Percentiles rank a stretch among this genome's conserved stretches.
phyloP scores from a whole-genome alignment of 768 basidiomycete species.

The Suillus tomentosus region DNA sequence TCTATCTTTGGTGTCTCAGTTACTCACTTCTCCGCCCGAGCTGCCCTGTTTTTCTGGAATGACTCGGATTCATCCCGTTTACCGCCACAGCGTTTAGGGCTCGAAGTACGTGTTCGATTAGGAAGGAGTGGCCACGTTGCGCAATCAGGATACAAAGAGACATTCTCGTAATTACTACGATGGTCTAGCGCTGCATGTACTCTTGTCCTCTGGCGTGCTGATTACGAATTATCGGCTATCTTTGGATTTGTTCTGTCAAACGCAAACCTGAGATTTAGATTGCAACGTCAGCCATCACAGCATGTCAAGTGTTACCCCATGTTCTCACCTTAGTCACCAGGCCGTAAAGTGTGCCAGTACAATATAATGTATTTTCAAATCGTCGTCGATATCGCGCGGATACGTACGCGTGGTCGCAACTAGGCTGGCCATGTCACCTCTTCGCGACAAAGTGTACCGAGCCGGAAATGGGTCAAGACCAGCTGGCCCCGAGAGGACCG shows the following conservation, averaged over 20 bases:
- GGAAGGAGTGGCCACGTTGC: constrained; percentile 4
- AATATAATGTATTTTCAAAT: background rate
- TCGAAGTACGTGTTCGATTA: constrained; percentile 4
- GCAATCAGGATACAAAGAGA: constrained; percentile 4
- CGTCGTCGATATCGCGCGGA: background rate
- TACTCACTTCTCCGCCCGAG: constrained; percentile 10
- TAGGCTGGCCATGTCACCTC: background rate
- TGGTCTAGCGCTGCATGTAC: background rate
- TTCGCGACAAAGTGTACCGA: background rate
- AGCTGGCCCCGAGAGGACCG: constrained; percentile 1
- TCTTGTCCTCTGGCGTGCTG: background rate
- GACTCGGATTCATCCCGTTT: constrained; percentile 7
- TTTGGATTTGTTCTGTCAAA: background rate
- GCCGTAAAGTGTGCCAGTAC: background rate
- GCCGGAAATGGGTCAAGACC: too few relatives aligned
- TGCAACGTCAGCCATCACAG: constrained; percentile 8
- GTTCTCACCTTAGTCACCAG: constrained; percentile 5
- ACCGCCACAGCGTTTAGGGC: constrained; percentile 4
- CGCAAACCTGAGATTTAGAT: background rate
- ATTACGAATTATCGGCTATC: constrained; percentile 6
- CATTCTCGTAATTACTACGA: constrained; percentile 4
- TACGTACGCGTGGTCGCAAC: too few relatives aligned
- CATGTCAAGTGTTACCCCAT: background rate
- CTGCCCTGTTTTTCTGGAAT: constrained; percentile 7
- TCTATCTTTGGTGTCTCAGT: constrained; percentile 6